These are phyloP conservation scores for Sinapis alba DNA, from an alignment of 441 rosid species.

Conservation along the genomic window DNA sequence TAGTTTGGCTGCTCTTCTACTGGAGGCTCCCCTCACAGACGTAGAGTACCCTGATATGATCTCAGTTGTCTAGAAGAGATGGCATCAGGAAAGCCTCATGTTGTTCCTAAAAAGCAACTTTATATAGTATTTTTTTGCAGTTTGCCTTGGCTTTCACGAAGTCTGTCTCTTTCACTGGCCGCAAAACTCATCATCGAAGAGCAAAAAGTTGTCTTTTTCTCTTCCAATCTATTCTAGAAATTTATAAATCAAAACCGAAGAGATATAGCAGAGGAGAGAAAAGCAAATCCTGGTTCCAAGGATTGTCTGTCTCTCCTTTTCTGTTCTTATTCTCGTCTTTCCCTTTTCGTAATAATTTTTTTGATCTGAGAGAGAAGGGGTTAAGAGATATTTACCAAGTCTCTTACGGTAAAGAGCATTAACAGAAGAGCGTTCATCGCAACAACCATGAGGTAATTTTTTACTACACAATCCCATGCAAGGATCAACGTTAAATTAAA, in stretches of 20 bases:
- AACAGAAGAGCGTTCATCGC: background rate
- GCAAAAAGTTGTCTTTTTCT: background rate
- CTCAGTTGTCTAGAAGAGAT: background rate
- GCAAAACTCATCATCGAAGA: constrained; percentile 22
- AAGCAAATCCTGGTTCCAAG: constrained; percentile 9
- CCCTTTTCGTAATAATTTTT: too few relatives aligned
- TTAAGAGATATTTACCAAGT: background rate
- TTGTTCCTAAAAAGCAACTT: background rate
- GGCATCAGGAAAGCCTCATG: background rate
- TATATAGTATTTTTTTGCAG: too few relatives aligned
- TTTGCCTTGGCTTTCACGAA: background rate
- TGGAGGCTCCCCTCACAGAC: too few relatives aligned
- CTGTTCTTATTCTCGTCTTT: too few relatives aligned
- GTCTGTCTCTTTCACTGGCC: constrained; percentile 17
- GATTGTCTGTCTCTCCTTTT: constrained; percentile 24
- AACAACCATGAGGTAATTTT: background rate
- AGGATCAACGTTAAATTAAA: background rate
- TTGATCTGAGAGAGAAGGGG: background rate
- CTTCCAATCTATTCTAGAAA: background rate
- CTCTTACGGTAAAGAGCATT: background rate
- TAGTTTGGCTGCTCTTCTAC: too few relatives aligned
- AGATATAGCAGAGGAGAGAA: constrained; percentile 23
- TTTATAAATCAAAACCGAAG: constrained; percentile 14
- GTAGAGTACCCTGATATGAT: background rate
- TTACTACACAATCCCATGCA: background rate